Percentiles rank a stretch among this genome's conserved stretches.
Conservation (phyloP, 2,329 filamentous ascomycete genomes). For the Fusarium poae region DNA sequence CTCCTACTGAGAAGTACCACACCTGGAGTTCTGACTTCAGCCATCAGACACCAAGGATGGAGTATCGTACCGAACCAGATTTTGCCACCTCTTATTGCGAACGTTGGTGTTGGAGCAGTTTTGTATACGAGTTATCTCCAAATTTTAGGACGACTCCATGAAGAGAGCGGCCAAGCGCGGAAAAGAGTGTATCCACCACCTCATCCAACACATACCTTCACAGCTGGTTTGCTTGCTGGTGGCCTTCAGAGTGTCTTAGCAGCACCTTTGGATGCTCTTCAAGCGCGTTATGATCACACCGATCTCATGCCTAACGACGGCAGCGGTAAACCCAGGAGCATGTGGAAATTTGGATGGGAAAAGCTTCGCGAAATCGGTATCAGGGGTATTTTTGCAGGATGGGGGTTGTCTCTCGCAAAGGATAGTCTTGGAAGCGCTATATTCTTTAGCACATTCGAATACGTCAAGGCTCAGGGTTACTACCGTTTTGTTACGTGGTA, state of each 20-base stretch:
- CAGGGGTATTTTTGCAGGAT: constrained; percentile 80
- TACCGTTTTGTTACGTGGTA: constrained; percentile 79
- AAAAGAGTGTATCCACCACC: constrained; percentile 80
- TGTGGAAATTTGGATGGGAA: constrained; percentile 78
- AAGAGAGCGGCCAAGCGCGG: constrained; percentile 67
- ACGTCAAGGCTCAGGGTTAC: constrained; percentile 78
- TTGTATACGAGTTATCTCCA: constrained; percentile 83
- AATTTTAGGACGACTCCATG: constrained; percentile 74
- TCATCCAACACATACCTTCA: constrained; percentile 71
- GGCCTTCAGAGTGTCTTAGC: constrained; percentile 77
- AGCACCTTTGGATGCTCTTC: constrained; percentile 80
- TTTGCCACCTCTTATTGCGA: constrained; percentile 80
- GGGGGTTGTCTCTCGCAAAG: constrained; percentile 75
- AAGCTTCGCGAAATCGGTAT: constrained; percentile 77
- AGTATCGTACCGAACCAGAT: constrained; percentile 80
- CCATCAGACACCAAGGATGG: constrained; percentile 79
- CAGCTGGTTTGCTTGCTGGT: constrained; percentile 77
- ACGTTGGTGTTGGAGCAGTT: constrained; percentile 79
- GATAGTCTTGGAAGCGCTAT: constrained; percentile 77
- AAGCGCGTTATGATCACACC: constrained; percentile 76
- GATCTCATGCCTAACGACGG: constrained; percentile 60
- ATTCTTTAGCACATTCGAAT: constrained; percentile 83
- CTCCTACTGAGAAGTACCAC: constrained; percentile 73
- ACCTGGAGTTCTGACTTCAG: constrained; percentile 75
- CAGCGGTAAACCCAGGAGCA: constrained; percentile 66